Evolutionary conservation across 2,329 filamentous ascomycete genomes (phyloP).

Genomic region (Apiospora sp.): DNA sequence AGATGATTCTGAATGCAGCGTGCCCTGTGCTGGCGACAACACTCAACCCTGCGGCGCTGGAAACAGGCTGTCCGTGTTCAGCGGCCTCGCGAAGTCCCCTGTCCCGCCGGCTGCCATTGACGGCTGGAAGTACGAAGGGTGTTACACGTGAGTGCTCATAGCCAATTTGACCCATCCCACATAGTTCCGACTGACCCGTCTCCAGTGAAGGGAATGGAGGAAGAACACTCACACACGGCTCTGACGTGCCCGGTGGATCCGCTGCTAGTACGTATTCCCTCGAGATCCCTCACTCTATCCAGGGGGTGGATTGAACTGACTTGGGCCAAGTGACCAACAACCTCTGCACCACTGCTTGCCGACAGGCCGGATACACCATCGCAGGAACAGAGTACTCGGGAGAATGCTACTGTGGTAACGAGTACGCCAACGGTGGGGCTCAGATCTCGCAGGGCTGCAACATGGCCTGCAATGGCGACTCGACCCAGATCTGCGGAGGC

Average conservation of each 20-base stretch:
- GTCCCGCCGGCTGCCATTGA: conserved; percentile 26
- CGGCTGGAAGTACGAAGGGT: conserved; percentile 29
- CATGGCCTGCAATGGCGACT: conserved; percentile 33
- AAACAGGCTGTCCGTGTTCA: conserved; percentile 26
- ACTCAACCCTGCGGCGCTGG: conserved; percentile 23
- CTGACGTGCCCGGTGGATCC: conserved; percentile 25
- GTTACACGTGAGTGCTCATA: conserved; percentile 24
- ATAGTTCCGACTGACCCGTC: background rate
- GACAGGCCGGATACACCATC: conserved; percentile 29
- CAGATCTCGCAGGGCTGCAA: conserved; percentile 27
- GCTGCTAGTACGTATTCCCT: conserved; percentile 25
- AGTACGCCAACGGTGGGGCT: conserved; percentile 25
- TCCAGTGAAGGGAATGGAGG: conserved; percentile 28
- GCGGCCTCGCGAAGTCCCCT: conserved; percentile 24
- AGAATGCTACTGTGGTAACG: conserved; percentile 32
- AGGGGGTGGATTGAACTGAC: background rate
- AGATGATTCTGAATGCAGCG: conserved; percentile 5
- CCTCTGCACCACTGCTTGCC: conserved; percentile 30
- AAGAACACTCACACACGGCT: conserved; percentile 23
- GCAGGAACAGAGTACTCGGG: conserved; percentile 32
- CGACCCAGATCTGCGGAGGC: conserved; percentile 29
- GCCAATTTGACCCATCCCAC: background rate
- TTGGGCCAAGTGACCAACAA: conserved; percentile 32
- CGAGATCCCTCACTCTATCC: background rate
- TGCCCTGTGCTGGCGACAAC: conserved; percentile 7